Evolutionary conservation across 2,329 filamentous ascomycete species (phyloP), one percentile per base, ranked within the genome.

Genomic region (Paraphaeosphaeria sporulosa): DNA sequence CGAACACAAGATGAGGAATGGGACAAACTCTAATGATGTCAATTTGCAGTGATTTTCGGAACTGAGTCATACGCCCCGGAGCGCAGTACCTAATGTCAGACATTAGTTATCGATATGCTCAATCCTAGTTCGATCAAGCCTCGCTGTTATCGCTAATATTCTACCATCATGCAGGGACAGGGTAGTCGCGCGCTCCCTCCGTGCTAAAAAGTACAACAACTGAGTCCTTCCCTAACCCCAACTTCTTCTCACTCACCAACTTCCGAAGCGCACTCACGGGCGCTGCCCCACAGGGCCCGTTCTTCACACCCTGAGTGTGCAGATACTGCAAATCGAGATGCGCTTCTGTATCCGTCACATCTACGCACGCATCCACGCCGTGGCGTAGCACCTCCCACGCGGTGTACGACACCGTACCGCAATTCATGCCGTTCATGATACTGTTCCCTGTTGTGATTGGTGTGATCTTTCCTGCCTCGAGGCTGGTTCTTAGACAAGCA

Each of bases 401-500:
- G 0, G 84, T 86, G 0, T 80, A 80, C 0, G 89, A 91, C 0
- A 90, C 82, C 0, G 88, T 91, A 0, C 89, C 90, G 62, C 90
- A 93, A 64, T 91, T 87, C 79, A 93, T 85, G 0, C 90, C 90
- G 42, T 84, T 83, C 90, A 93, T 93, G 66, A 91, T 91, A 0
- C 89, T 92, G 2, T 85, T 78, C 0, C 79, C 80, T 0, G 89
- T 91, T 8, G 73, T 59, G 1, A 90, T 81, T 0, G 84, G 74
- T 0, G 79, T 81, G 3, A 83, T 76, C 38, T 81, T 67, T 0
- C 85, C 86, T 0, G 74, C 75, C 19, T 80, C 73, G 1, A 90
- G 73, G 36, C 85, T 87, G 38, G 82, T 80, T 30, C 60, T 44
- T 12, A 91, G 73, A 63, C 86, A 89, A 0, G 87, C 83, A 32